Conservation (phyloP, 106 monocot genomes). For the Alisma plantagoaquatica region DNA sequence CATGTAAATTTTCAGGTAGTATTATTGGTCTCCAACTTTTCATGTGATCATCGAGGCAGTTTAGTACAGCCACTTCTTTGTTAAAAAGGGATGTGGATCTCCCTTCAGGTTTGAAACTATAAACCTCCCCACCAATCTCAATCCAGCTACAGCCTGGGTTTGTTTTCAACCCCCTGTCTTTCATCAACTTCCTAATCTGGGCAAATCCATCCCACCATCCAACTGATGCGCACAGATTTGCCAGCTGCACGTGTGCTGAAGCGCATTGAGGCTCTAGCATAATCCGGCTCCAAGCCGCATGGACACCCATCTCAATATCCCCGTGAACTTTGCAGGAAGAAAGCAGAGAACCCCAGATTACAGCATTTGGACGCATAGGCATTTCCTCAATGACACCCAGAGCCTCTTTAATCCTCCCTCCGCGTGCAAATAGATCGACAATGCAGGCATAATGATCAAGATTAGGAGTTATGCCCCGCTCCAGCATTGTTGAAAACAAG, state of each 20-base stretch:
- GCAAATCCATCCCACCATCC: conserved; percentile 16
- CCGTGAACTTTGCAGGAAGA: conserved; percentile 14
- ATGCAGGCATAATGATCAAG: conserved; percentile 21
- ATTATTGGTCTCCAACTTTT: too few species aligned
- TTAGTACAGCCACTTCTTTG: conserved; percentile 1
- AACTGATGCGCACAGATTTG: conserved; percentile 10
- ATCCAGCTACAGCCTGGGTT: conserved; percentile 21
- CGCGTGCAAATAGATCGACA: conserved; percentile 20
- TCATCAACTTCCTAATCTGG: conserved; percentile 18
- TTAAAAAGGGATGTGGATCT: conserved; percentile 2
- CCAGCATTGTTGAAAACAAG: conserved; percentile 9
- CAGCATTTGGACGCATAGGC: conserved; percentile 16
- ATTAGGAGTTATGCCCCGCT: conserved; percentile 1
- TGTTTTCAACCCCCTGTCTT: conserved; percentile 9
- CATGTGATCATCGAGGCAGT: conserved; percentile 12
- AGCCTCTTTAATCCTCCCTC: conserved; percentile 15
- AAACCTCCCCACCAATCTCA: conserved; percentile 9
- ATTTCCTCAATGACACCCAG: conserved; percentile 11
- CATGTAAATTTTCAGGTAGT: too few species aligned
- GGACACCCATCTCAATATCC: conserved; percentile 7
- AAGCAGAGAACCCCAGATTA: conserved; percentile 21
- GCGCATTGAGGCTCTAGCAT: conserved; percentile 10
- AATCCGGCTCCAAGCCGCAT: conserved; percentile 4
- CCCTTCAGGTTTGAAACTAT: conserved; percentile 17
- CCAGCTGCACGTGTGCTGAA: conserved; percentile 14